Base-by-base conservation (phyloP, 1,284 basidiomycete species). In the Sparassis latifolia region DNA sequence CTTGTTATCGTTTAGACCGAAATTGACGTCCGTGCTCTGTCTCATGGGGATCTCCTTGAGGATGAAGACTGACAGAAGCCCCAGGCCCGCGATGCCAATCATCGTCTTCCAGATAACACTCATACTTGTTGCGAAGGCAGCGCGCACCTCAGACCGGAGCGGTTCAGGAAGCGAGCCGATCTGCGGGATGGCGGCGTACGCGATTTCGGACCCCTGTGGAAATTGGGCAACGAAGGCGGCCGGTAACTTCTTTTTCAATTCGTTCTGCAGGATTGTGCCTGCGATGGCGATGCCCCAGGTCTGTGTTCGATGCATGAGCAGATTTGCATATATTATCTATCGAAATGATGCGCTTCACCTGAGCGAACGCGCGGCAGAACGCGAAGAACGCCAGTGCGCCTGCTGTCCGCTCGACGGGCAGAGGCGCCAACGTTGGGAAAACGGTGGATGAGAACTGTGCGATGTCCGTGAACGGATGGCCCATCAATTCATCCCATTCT, bases 221-320 rank as follows among this genome's bases (percentile, higher is more conserved):
- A 74, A 65, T 35, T 52, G 54, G 1, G 55, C 37, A 7, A 66
- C 38, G 50, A 75, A 71, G 1, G 51, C 60, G 1, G 52, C 29
- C 0, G 73, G 72, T 0, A 76, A 66, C 0, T 58, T 57, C 3
- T 52, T 56, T 47, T 59, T 57, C 3, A 74, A 66, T 53, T 68
- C 54, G 50, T 73, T 75, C 50, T 74, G 66, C 0, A 76, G 60
- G 12, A 75, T 62, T 0, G 69, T 64, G 29, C 63, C 61, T 2
- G 66, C 62, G 51, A 73, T 67, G 2, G 70, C 61, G 46, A 73
- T 61, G 2, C 73, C 73, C 67, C 68, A 74, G 2, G 64, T 66
- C 68, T 72, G 35, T 12, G 35, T 6, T 6, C 35, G 35, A 12
- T 7, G 30, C 30, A 44, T 5, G 38, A 20, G 3, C 10, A 3